Evolutionary conservation across 495 filamentous ascomycete genomes (phyloP), one percentile per base, ranked within the genome.

Genomic region (Platismatia glauca): DNA sequence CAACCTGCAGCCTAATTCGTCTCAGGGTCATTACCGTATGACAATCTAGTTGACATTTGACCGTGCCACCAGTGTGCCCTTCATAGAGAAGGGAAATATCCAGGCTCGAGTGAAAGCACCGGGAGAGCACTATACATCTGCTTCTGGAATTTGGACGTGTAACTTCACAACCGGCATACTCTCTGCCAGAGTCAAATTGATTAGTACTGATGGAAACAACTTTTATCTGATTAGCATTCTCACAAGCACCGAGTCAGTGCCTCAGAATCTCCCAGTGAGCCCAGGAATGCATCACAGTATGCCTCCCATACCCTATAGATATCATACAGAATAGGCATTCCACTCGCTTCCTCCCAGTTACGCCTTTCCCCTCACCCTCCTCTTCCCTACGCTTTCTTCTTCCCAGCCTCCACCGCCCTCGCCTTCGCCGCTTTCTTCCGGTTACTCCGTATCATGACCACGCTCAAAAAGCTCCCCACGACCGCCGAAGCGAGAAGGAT

Each of bases 391-490:
- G 77, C 75, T 58, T 85, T 84, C 82, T 90, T 90, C 73, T 84
- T 84, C 73, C 81, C 82, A 55, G 83, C 80, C 35, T 85, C 86
- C 50, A 80, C 81, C 44, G 85, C 85, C 77, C 89, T 89, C 58
- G 90, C 90, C 82, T 96, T 97, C 59, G 90, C 87, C 3, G 91
- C 90, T 82, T 95, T 95, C 85, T 96, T 96, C 73, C 89, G 80
- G 81, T 96, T 97, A 80, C 91, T 96, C 73, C 91, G 85, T 77
- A 99, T 97, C 94, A 99, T 99, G 68, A 97, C 93, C 69, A 97
- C 86, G 68, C 89, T 86, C 69, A 99, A 81, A 78, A 99, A 97
- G 59, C 89, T 94, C 44, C 95, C 95, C 41, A 99, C 93, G 67
- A 99, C 91, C 44, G 94, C 91, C 33, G 84, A 91, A 50, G 89